Evolutionary conservation across 1,139 yeast species (phyloP), one percentile per base, ranked within the genome.

Genomic region (Taphrina deformans): DNA sequence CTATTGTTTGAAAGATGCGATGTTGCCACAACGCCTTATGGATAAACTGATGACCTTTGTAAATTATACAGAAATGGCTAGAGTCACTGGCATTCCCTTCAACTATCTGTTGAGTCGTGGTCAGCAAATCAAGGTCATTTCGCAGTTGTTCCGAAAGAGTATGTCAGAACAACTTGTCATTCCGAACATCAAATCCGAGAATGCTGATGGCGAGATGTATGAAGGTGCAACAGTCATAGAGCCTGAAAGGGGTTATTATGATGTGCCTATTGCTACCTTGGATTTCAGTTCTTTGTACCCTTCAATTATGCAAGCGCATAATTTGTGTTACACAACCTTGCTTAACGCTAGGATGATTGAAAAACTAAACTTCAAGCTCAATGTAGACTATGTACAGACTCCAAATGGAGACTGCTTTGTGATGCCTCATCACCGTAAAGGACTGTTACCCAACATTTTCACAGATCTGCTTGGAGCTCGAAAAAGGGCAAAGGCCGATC

Each of bases 181-280:
- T 50, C 99, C 99, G 0, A 93, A 93, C 73, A 80, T 92, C 85
- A 87, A 83, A 71, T 96, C 88, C 72, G 96, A 95, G 1, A 78
- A 83, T 6, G 84, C 86, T 67, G 74, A 80, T 10, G 87, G 85
- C 68, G 98, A 92, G 75, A 98, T 92, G 74, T 95, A 92, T 73
- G 99, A 95, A 76, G 99, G 99, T 77, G 99, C 99, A 2, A 95
- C 99, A 0, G 99, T 95, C 70, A 95, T 95, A 75, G 99, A 95
- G 74, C 99, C 99, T 0, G 82, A 81, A 14, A 83, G 98, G 75
- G 99, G 99, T 0, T 95, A 91, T 76, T 95, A 95, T 72, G 96
- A 91, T 76, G 93, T 89, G 9, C 99, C 99, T 0, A 93, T 95
- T 74, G 97, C 99, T 1, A 95, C 99, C 0, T 80, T 95, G 71